Base-by-base conservation (phyloP, 2,329 filamentous ascomycete species). In the Periconia macrospinosa region DNA sequence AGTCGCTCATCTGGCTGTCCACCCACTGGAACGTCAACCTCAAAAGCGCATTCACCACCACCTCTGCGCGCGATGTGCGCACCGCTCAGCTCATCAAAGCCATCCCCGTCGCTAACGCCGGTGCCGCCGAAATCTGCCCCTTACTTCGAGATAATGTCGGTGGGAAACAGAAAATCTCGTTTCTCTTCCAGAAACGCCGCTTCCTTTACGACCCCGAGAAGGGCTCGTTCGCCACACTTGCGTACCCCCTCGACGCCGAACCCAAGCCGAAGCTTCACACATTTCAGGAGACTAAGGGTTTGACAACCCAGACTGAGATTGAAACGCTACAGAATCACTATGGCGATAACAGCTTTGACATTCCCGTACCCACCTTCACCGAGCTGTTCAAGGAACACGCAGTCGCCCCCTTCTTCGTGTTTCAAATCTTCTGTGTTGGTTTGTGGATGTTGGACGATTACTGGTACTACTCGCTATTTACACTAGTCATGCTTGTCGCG, bases 381-480 rank as follows among this genome's bases (percentile, higher is more conserved):
- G 94, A 99, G 78, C 84, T 99, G 47, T 99, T 96, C 84, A 90
- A 96, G 76, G 94, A 99, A 76, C 95, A 99, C 75, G 93, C 95
- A 20, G 95, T 99, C 19, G 95, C 95, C 19, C 94, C 94, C 6
- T 99, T 99, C 81, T 99, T 99, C 77, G 92, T 99, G 59, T 99
- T 99, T 79, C 94, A 99, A 81, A 83, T 99, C 57, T 99, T 99
- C 80, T 99, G 95, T 67, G 94, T 99, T 54, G 95, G 94, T 15
- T 80, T 99, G 56, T 99, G 94, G 94, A 91, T 97, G 87, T 80
- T 99, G 71, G 94, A 99, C 71, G 95, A 99, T 77, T 99, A 97
- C 78, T 99, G 95, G 94, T 99, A 99, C 81, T 99, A 99, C 79
- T 97, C 94, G 57, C 85, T 99, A 18, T 99, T 99, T 76, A 99